Evolutionary conservation across 345 rosid genomes (phyloP), one percentile per base, ranked within the genome.

Genomic region (Trapa incisa): DNA sequence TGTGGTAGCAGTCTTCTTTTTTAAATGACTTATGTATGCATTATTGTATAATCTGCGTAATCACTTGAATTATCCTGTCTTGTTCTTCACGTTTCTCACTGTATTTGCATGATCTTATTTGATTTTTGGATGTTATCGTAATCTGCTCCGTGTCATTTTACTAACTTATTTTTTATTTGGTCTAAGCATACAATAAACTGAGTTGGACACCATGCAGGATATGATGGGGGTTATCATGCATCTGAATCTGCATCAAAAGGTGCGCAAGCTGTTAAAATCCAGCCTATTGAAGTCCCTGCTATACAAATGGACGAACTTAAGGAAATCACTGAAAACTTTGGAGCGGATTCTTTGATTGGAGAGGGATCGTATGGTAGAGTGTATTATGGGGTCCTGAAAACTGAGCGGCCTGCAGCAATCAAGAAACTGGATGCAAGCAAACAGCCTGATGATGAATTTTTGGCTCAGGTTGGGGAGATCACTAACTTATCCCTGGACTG

Each of bases 351-450:
- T 41, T 84, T 91, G 75, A 85, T 91, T 62, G 97, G 96, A 37
- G 97, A 91, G 79, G 96, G 98, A 15, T 92, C 98, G 0, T 87
- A 89, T 68, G 98, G 98, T 77, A 84, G 96, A 77, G 96, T 88
- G 12, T 92, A 87, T 70, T 81, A 83, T 68, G 96, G 96, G 65
- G 74, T 77, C 37, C 83, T 89, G 64, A 82, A 79, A 72, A 86
- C 75, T 79, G 94, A 78, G 36, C 85, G 77, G 58, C 80, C 82
- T 57, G 86, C 89, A 38, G 96, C 98, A n/a, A 82, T 92, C 10
- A 92, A 92, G 79, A 92, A 87, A 74, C 79, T 92, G 67, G 98
- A 92, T 78, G 86, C 96, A 64, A 89, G 95, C 78, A 89, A 87
- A 76, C 96, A 92, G 75, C 96, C 95, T 4, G 91, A 86, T 68